phyloP scores from a whole-genome alignment of 805 yeast genomes.

The Wickerhamiella occidentalis region DNA sequence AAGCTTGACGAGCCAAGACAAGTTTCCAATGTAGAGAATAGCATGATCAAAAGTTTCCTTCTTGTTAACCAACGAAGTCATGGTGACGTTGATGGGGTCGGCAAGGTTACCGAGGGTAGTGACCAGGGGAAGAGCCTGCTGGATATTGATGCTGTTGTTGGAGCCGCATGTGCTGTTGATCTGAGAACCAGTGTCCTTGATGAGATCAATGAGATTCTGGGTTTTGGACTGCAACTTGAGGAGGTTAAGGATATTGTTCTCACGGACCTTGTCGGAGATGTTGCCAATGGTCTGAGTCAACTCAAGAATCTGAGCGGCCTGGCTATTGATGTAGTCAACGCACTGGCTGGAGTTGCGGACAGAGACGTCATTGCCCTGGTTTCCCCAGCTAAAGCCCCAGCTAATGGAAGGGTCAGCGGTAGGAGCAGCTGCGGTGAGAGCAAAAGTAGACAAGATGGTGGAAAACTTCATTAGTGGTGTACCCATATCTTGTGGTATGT shows the following conservation, averaged over 20 bases:
- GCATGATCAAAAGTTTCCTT: constrained; percentile 22
- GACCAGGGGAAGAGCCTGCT: constrained; percentile 4
- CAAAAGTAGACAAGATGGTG: neutral
- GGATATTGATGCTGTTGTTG: neutral
- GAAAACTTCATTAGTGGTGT: neutral
- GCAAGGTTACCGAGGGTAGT: neutral
- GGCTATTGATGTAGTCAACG: constrained; percentile 2
- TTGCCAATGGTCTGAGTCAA: constrained; percentile 1
- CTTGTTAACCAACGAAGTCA: constrained; percentile 6
- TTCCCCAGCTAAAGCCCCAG: neutral
- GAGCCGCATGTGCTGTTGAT: constrained; percentile 5
- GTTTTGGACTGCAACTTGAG: constrained; percentile 5
- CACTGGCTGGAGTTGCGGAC: neutral
- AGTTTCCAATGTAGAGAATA: constrained; percentile 9
- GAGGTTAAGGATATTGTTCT: neutral
- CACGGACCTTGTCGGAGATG: neutral
- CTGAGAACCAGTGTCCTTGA: constrained; percentile 2
- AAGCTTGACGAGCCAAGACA: constrained; percentile 21
- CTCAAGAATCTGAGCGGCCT: constrained; percentile 4
- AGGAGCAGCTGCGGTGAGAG: neutral
- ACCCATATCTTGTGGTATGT: neutral
- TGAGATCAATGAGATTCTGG: neutral
- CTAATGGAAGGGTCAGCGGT: neutral
- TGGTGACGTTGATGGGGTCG: constrained; percentile 4
- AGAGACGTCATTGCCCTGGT: neutral